Percentiles rank a stretch among this genome's conserved stretches.
phyloP scores from a whole-genome alignment of 176 grass and related monocot species.

The Phyllostachys edulis region DNA sequence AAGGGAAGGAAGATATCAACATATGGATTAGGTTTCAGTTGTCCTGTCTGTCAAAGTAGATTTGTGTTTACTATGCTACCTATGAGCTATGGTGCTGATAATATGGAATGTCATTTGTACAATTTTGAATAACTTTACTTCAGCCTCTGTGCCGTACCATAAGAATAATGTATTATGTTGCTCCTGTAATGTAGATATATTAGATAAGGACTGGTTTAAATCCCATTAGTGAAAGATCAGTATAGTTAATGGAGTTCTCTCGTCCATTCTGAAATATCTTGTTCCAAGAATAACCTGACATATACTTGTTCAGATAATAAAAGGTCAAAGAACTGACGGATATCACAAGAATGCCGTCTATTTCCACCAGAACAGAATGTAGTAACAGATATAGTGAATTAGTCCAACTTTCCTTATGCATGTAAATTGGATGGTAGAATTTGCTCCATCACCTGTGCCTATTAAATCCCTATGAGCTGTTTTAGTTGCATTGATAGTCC shows the following conservation, averaged over 20 bases:
- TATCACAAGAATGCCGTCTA: background rate
- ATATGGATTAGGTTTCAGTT: background rate
- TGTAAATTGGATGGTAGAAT: too few species aligned
- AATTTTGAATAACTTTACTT: background rate
- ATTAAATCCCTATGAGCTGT: too few species aligned
- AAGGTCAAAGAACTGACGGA: background rate
- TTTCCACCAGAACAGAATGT: background rate
- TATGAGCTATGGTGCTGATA: background rate
- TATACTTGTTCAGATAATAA: background rate
- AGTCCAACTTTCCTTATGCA: background rate
- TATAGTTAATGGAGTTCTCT: background rate
- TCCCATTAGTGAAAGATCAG: background rate
- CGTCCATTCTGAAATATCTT: background rate
- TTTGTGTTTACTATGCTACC: background rate
- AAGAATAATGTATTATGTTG: too few species aligned
- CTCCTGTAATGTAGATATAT: background rate
- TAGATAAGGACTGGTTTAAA: background rate
- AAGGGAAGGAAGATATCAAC: slow-evolving; percentile 2
- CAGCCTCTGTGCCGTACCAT: too few species aligned
- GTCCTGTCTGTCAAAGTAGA: background rate
- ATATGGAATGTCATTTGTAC: background rate
- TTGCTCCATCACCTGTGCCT: too few species aligned
- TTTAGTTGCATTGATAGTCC: too few species aligned
- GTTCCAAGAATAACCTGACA: background rate
- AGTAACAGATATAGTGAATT: background rate